Base-by-base conservation (phyloP, 139 green algal species). In the Coelastrella sp. region DNA sequence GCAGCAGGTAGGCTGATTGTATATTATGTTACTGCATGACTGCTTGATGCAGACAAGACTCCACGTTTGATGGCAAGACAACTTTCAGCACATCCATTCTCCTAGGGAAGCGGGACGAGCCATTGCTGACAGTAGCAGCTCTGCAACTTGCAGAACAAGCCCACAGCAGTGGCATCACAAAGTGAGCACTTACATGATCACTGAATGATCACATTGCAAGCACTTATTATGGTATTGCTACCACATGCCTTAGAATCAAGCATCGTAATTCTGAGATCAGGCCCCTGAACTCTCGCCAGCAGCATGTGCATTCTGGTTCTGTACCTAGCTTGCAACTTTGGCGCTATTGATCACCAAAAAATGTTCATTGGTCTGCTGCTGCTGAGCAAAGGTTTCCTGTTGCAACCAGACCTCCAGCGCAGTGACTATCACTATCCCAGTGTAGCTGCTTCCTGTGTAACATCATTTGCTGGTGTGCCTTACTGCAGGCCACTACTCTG, bases 401-500 rank as follows among this genome's bases (percentile, higher is more conserved):
- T 25, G 19, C 23, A 21, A 23, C n/a, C 63, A 25, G 13, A 2
- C 53, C 30, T 27, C 7, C 6, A 32, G 21, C 30, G 53, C 53
- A 32, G 53, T 9, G 2, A 9, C 6, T 27, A 27, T n/a, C 53
- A 27, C 63, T 40, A 21, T 30, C 25, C 19, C 53, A 64, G 2
- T 59, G 30, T 27, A 35, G 15, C 72, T 67, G 72, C 72, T 63
- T 30, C 48, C 25, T 6, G 2, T 43, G 43, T n/a, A n/a, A n/a
- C n/a, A n/a, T n/a, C n/a, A n/a, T n/a, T n/a, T n/a, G n/a, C n/a
- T n/a, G n/a, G n/a, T n/a, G n/a, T n/a, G n/a, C n/a, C n/a, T n/a
- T n/a, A n/a, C 35, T n/a, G 25, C 53, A 90, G 81, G 74, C 87
- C 90, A 74, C 85, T 93, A 67, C 62, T 88, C n/a, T 66, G 90